phyloP scores from a whole-genome alignment of 345 rosid species.

The Bruguiera parviflora region DNA sequence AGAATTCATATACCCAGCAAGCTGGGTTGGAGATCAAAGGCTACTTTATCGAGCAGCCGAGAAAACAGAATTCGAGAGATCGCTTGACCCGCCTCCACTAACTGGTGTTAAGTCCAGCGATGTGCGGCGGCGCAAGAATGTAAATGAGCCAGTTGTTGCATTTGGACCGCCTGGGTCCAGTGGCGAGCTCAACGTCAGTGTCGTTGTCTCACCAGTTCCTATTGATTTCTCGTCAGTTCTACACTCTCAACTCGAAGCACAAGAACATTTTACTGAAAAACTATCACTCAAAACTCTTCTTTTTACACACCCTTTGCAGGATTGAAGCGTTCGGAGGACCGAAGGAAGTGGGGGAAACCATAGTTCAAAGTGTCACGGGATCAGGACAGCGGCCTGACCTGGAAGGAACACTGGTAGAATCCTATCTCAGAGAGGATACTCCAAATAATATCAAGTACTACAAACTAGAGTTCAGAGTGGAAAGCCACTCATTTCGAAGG shows the following conservation, averaged over 20 bases:
- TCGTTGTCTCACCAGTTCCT: conserved; percentile 73
- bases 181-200: conserved; percentile 90
- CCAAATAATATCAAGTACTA: conserved; percentile 51
- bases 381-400: conserved; percentile 44
- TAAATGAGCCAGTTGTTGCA: conserved; percentile 71
- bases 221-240: conserved; percentile 70
- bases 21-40: conserved; percentile 83
- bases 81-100: conserved; percentile 77
- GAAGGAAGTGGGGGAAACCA: conserved; percentile 69
- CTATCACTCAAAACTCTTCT: neutral
- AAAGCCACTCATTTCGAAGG: conserved; percentile 57
- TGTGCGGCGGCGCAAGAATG: conserved; percentile 38
- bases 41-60: conserved; percentile 70
- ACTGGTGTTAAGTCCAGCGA: conserved; percentile 20
- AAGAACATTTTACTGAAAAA: neutral
- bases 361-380: conserved; percentile 54
- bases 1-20: conserved; percentile 74
- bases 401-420: conserved; percentile 53
- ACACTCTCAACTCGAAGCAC: neutral
- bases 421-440: conserved; percentile 53
- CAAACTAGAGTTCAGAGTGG: conserved; percentile 69
- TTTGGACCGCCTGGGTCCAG: conserved; percentile 88
- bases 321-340: conserved; percentile 89
- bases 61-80: conserved; percentile 52
- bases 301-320: conserved; percentile 25